Percentiles rank a stretch among this genome's conserved stretches.
phyloP scores from a whole-genome alignment of 2,329 filamentous ascomycete genomes.

The Beauveria australis region DNA sequence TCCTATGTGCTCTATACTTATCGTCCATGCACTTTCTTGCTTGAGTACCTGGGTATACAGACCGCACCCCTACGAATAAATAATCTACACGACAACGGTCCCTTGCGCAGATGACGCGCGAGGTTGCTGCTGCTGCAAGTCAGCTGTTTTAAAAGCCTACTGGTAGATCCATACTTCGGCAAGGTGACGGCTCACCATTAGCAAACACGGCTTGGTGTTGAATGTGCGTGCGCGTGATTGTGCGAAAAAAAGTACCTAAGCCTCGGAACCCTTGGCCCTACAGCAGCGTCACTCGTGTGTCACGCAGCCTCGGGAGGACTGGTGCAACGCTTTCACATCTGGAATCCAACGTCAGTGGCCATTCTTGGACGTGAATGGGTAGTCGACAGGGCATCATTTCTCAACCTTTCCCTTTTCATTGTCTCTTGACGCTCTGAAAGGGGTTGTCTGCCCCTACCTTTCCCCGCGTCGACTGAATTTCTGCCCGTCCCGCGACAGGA shows the following conservation, averaged over 20 bases:
- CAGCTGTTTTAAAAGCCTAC: not conserved
- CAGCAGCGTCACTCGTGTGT: slow-evolving; percentile 1
- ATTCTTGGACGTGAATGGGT: not conserved
- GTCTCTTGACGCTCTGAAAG: not conserved
- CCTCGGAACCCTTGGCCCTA: not conserved
- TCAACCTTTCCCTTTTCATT: not conserved
- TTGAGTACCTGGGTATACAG: not conserved
- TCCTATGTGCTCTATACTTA: not conserved
- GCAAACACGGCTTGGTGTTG: not conserved
- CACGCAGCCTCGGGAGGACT: not conserved
- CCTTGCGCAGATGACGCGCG: slow-evolving; percentile 2
- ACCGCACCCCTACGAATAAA: not conserved
- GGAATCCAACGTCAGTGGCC: not conserved
- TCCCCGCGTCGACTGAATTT: not conserved
- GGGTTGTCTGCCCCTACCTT: not conserved
- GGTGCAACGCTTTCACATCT: not conserved
- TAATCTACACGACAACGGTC: not conserved
- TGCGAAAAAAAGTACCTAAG: not conserved
- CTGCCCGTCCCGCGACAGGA: not conserved
- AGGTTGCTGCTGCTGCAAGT: slow-evolving; percentile 4
- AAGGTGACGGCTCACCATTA: not conserved
- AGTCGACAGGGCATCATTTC: not conserved
- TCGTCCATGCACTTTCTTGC: not conserved
- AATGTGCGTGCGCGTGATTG: slow-evolving; percentile 3
- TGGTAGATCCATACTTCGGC: not conserved